Conservation (phyloP, 179 eudicot genomes). For the Silene noctiflora region DNA sequence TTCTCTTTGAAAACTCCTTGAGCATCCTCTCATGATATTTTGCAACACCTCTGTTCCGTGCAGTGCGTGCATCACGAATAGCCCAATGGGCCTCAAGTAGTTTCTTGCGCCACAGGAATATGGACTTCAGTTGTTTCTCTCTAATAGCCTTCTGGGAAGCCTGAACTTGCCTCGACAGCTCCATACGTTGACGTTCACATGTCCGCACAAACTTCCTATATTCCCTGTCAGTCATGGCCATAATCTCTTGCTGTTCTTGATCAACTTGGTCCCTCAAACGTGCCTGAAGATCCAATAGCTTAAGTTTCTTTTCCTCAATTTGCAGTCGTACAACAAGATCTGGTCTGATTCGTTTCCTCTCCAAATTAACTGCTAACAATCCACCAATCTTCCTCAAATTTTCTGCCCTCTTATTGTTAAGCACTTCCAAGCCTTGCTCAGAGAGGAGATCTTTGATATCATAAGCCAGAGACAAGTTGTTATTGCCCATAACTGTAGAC, state of each 20-base stretch:
- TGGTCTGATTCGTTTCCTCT: slow-evolving; percentile 92
- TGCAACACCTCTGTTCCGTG: slow-evolving; percentile 92
- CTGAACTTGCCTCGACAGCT: slow-evolving; percentile 82
- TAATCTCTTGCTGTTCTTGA: slow-evolving; percentile 90
- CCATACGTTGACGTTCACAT: slow-evolving; percentile 94
- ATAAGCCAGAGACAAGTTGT: slow-evolving; percentile 71
- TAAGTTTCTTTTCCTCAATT: slow-evolving; percentile 90
- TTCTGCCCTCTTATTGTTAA: slow-evolving; percentile 62
- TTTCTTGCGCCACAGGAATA: slow-evolving; percentile 94
- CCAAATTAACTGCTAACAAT: slow-evolving; percentile 73
- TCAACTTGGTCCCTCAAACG: slow-evolving; percentile 87
- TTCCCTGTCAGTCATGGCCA: slow-evolving; percentile 93
- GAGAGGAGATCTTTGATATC: slow-evolving; percentile 80
- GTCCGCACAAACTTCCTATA: slow-evolving; percentile 83
- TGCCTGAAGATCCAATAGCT: slow-evolving; percentile 70
- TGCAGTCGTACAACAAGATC: slow-evolving; percentile 79
- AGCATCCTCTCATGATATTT: slow-evolving; percentile 95
- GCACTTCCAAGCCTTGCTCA: slow-evolving; percentile 66
- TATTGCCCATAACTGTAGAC: slow-evolving; percentile 52
- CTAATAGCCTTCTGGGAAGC: slow-evolving; percentile 82
- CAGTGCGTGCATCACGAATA: slow-evolving; percentile 94
- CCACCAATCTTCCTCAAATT: slow-evolving; percentile 73
- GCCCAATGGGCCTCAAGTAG: slow-evolving; percentile 96
- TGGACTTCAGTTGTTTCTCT: slow-evolving; percentile 86
- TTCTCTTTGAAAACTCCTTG: slow-evolving; percentile 89